phyloP scores from a whole-genome alignment of 2,329 filamentous ascomycete species.

The Zelopaecilomyces penicillatus region DNA sequence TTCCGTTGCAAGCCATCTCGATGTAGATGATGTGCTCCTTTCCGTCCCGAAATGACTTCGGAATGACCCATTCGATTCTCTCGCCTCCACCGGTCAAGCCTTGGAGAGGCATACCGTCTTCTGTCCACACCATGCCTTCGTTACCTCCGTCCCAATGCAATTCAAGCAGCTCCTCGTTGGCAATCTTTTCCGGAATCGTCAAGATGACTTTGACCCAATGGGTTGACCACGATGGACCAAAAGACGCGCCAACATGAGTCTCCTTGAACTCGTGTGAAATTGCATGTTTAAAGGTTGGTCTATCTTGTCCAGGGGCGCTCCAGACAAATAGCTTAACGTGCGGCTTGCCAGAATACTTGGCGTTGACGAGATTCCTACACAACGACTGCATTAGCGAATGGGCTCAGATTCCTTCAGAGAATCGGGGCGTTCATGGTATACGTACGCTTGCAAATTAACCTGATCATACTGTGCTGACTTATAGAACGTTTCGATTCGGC shows the following conservation, averaged over 20 bases:
- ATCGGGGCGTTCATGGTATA: constrained; percentile 5
- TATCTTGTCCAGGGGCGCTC: constrained; percentile 67
- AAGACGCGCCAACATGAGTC: constrained; percentile 66
- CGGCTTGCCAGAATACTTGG: constrained; percentile 52
- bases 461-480: constrained; percentile 68
- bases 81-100: constrained; percentile 87
- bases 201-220: constrained; percentile 91
- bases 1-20: constrained; percentile 97
- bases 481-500: constrained; percentile 76
- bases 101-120: constrained; percentile 83
- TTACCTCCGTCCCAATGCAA: constrained; percentile 94
- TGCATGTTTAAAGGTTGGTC: constrained; percentile 83
- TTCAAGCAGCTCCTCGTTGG: constrained; percentile 74
- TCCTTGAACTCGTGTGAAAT: constrained; percentile 64
- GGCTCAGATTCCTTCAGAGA: background rate
- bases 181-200: constrained; percentile 64
- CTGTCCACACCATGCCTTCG: constrained; percentile 89
- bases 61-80: constrained; percentile 83
- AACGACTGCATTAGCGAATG: background rate
- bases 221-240: constrained; percentile 93
- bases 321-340: constrained; percentile 81
- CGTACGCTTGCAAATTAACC: constrained; percentile 64
- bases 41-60: constrained; percentile 71
- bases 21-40: constrained; percentile 86
- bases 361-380: constrained; percentile 30